Evolutionary conservation across 2,329 filamentous ascomycete genomes (phyloP).

Genomic region (Diaporthe helianthi): DNA sequence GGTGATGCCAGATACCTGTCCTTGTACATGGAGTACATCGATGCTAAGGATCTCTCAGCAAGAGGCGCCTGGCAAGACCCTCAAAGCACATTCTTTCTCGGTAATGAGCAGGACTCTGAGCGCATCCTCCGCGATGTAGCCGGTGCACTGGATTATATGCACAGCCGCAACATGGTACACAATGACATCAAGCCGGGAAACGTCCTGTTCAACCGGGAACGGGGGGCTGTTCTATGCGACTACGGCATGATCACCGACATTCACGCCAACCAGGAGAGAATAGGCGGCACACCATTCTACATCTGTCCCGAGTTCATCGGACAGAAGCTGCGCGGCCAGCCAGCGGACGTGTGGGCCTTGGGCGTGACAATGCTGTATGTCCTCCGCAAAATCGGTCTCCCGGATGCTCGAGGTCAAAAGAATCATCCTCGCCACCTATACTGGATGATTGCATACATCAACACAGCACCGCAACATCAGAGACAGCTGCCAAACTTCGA

Average conservation of each 20-base stretch:
- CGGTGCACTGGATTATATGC: constrained; percentile 62
- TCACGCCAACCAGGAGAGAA: constrained; percentile 47
- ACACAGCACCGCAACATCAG: constrained; percentile 46
- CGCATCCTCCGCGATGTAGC: constrained; percentile 63
- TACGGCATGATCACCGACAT: constrained; percentile 63
- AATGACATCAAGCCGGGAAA: constrained; percentile 71
- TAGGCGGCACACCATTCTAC: constrained; percentile 67
- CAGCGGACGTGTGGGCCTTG: constrained; percentile 66
- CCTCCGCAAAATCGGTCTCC: constrained; percentile 61
- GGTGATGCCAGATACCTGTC: constrained; percentile 66
- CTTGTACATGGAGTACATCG: constrained; percentile 68
- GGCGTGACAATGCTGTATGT: constrained; percentile 68
- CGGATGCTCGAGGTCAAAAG: constrained; percentile 57
- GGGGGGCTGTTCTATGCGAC: constrained; percentile 66
- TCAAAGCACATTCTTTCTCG: constrained; percentile 56
- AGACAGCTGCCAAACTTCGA: constrained; percentile 36
- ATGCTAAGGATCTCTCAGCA: constrained; percentile 61
- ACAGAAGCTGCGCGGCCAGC: constrained; percentile 57
- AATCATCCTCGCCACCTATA: constrained; percentile 59
- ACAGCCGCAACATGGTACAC: constrained; percentile 60
- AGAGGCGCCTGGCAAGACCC: constrained; percentile 51
- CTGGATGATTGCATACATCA: constrained; percentile 65
- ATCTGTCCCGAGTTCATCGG: constrained; percentile 68
- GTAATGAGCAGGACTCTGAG: constrained; percentile 55
- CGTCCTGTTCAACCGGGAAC: constrained; percentile 64